Base-by-base conservation (phyloP, 768 basidiomycete genomes). In the Amylocystis lapponica region DNA sequence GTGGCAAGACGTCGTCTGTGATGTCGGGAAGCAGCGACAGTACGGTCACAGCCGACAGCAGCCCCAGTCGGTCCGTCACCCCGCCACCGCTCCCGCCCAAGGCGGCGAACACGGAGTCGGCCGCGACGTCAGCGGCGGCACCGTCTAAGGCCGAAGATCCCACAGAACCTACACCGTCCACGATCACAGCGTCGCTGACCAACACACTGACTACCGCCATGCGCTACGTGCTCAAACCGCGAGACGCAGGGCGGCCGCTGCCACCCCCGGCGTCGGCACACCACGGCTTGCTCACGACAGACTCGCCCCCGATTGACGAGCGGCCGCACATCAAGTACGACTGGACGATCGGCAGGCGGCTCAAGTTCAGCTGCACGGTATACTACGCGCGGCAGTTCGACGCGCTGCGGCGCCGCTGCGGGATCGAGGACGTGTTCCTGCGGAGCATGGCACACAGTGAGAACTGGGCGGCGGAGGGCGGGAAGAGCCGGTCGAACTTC, bases 351-450 rank as follows among this genome's bases (percentile, higher is more conserved):
- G 83, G 86, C 29, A 83, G 83, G 56, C 69, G 78, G 46, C 64
- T 86, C 44, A 82, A 79, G 64, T 81, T 89, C 56, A 82, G 79
- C 56, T 90, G 86, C 56, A 90, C 83, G 13, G 81, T 83, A 11
- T 90, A 88, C 60, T 89, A 84, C 56, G 86, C 88, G 26, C 78
- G 77, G 47, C 83, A 89, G 58, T 92, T 92, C 57, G 85, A 87
- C 54, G 55, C 64, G 20, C 64, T 90, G 17, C 62, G 87, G 33
- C 65, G 67, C 50, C 62, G 81, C 48, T 90, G 86, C 56, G 85
- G 80, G 3, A 69, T 89, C 36, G 79, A 82, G 39, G 61, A 61
- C 26, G 59, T 63, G 1, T 81, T 82, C 51, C 47, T 84, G 43
- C 70, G 71, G 59, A 87, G 83, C 55, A 57, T 90, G 49, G 67